A percentile compares a stretch with the other conserved stretches of the same genome.
Conservation (phyloP, 2,329 filamentous ascomycete species). For the Alternaria postmessia region DNA sequence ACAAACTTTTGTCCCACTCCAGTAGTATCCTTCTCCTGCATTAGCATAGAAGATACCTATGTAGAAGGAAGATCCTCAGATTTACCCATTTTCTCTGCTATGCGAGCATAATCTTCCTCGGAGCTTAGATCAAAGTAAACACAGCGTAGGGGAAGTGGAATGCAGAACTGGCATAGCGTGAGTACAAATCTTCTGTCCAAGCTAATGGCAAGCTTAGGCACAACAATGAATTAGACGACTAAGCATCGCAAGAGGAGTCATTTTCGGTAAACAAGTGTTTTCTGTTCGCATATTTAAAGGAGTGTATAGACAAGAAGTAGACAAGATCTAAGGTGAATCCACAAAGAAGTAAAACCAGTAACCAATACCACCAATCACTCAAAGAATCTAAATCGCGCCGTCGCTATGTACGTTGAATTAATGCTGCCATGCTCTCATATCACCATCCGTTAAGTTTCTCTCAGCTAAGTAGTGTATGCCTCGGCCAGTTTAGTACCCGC, state of each 20-base stretch:
- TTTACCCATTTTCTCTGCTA: too few relatives aligned
- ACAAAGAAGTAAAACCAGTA: constrained; percentile 17
- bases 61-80: too few relatives aligned
- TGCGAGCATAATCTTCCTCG: too few relatives aligned
- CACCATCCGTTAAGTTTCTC: too few relatives aligned
- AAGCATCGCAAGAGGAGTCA: neutral
- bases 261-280: constrained; percentile 4
- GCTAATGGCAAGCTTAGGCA: neutral
- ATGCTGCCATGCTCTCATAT: constrained; percentile 1
- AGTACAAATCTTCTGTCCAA: neutral
- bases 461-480: too few relatives aligned
- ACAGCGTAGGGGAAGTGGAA: too few relatives aligned
- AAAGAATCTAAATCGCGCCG: constrained; percentile 20
- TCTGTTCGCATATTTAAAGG: constrained; percentile 4
- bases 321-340: constrained; percentile 17
- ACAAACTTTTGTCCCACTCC: too few relatives aligned
- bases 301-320: constrained; percentile 6
- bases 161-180: too few relatives aligned
- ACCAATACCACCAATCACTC: constrained; percentile 12
- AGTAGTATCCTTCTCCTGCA: too few relatives aligned
- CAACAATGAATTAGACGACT: neutral
- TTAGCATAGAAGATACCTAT: too few relatives aligned
- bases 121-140: too few relatives aligned
- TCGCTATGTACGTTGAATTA: constrained; percentile 24
- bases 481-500: too few relatives aligned